Conservation (phyloP, 2,329 filamentous ascomycete genomes). For the Trichocomaceae sp. region DNA sequence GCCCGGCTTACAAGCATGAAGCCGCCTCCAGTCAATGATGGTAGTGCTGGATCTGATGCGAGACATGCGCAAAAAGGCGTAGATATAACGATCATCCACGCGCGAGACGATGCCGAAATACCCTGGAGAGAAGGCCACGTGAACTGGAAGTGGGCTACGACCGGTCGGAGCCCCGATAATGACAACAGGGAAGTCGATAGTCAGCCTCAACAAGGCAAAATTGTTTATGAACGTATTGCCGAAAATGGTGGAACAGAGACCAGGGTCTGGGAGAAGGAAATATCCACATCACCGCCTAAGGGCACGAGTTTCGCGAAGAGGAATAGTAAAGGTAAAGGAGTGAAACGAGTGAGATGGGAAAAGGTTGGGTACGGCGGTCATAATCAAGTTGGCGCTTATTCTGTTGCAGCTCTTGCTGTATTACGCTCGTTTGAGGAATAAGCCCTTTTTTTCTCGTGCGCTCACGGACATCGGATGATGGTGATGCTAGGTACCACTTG, state of each 20-base stretch:
- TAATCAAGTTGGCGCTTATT: slow-evolving; percentile 36
- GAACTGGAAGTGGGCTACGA: slow-evolving; percentile 35
- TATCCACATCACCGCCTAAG: background rate
- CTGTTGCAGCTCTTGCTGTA: slow-evolving; percentile 32
- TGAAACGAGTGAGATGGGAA: slow-evolving; percentile 40
- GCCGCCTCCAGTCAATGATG: slow-evolving; percentile 20
- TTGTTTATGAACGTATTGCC: slow-evolving; percentile 25
- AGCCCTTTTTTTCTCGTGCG: background rate
- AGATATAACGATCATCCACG: slow-evolving; percentile 68
- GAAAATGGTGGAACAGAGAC: slow-evolving; percentile 27
- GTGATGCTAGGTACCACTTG: background rate
- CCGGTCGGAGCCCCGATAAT: slow-evolving; percentile 15
- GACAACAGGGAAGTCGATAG: slow-evolving; percentile 9
- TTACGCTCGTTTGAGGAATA: slow-evolving; percentile 33
- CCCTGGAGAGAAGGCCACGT: slow-evolving; percentile 51
- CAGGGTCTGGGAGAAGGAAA: slow-evolving; percentile 32
- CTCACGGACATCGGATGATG: background rate
- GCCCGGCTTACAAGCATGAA: slow-evolving; percentile 33
- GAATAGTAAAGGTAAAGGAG: slow-evolving; percentile 1
- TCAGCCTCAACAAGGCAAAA: slow-evolving; percentile 18
- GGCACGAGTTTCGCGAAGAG: background rate
- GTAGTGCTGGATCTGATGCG: slow-evolving; percentile 43
- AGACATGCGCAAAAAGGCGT: slow-evolving; percentile 48
- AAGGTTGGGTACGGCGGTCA: slow-evolving; percentile 41
- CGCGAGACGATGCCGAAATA: slow-evolving; percentile 75